phyloP scores from a whole-genome alignment of 768 basidiomycete species.

The Rubroboletus pulcherrimus region DNA sequence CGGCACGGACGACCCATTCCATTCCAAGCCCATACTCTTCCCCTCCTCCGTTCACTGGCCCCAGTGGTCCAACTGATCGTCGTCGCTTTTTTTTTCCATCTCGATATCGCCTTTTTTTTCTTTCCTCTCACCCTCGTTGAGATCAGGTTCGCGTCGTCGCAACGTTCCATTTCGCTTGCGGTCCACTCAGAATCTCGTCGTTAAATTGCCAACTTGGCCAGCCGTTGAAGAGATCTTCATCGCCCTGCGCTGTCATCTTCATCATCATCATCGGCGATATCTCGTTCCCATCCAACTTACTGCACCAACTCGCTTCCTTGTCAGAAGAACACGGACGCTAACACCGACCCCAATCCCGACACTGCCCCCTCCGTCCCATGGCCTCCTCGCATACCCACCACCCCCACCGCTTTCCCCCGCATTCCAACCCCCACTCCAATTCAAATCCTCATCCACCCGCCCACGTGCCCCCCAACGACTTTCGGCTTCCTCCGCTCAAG shows the following conservation, averaged over 20 bases:
- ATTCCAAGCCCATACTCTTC: slow-evolving; percentile 6
- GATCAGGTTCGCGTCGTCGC: not conserved
- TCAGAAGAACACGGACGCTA: slow-evolving; percentile 3
- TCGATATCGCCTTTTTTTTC: slow-evolving; percentile 8
- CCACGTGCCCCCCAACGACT: slow-evolving; percentile 38
- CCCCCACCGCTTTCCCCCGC: slow-evolving; percentile 23
- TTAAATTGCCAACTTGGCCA: not conserved
- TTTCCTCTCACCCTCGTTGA: not conserved
- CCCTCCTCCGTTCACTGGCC: slow-evolving; percentile 4
- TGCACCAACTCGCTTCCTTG: not conserved
- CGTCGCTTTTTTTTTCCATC: slow-evolving; percentile 17
- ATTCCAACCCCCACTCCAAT: slow-evolving; percentile 18
- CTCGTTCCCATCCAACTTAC: slow-evolving; percentile 14
- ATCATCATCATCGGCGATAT: slow-evolving; percentile 20
- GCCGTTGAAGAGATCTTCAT: slow-evolving; percentile 16
- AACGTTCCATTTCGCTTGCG: slow-evolving; percentile 3
- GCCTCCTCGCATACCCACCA: slow-evolving; percentile 40
- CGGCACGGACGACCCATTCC: slow-evolving; percentile 38
- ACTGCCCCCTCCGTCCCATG: slow-evolving; percentile 31
- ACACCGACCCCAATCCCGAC: slow-evolving; percentile 3
- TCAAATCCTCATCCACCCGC: slow-evolving; percentile 33
- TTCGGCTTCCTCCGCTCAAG: slow-evolving; percentile 69
- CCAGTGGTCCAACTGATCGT: slow-evolving; percentile 1
- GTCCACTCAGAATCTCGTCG: not conserved
- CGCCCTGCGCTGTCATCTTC: slow-evolving; percentile 12